phyloP scores from a whole-genome alignment of 1,284 basidiomycete genomes.

The Ustilago vetiveriae region DNA sequence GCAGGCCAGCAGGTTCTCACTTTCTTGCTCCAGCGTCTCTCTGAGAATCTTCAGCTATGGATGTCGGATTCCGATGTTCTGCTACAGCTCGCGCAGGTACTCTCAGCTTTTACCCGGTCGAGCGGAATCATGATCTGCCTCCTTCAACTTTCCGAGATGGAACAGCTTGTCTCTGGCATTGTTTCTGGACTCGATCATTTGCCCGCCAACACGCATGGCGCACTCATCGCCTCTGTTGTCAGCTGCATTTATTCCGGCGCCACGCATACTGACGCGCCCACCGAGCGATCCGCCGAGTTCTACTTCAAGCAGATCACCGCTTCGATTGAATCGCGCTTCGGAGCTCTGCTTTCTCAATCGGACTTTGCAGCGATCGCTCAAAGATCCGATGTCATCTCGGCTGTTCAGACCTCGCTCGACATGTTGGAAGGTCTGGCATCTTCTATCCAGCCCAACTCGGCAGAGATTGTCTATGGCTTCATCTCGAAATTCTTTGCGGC shows the following conservation, averaged over 20 bases:
- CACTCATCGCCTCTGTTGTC: conserved; percentile 53
- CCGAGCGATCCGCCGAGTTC: conserved; percentile 35
- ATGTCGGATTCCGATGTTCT: conserved; percentile 58
- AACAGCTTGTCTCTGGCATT: conserved; percentile 46
- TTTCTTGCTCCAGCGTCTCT: conserved; percentile 52
- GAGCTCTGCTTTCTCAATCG: conserved; percentile 32
- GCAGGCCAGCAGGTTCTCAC: conserved; percentile 51
- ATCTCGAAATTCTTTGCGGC: conserved; percentile 47
- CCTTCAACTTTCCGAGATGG: conserved; percentile 51
- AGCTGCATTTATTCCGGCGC: conserved; percentile 57
- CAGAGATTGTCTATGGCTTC: conserved; percentile 50
- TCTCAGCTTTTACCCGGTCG: conserved; percentile 53
- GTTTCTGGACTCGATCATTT: conserved; percentile 48
- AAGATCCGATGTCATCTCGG: conserved; percentile 45
- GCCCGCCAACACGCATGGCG: conserved; percentile 56
- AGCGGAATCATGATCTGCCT: conserved; percentile 53
- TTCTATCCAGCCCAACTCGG: conserved; percentile 48
- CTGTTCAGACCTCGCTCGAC: conserved; percentile 51
- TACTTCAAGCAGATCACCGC: conserved; percentile 55
- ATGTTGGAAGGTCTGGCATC: conserved; percentile 55
- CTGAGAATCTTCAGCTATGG: conserved; percentile 58
- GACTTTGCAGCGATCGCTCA: conserved; percentile 47
- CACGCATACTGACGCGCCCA: conserved; percentile 19
- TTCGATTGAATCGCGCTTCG: conserved; percentile 51
- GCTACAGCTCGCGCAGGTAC: conserved; percentile 50